phyloP scores from a whole-genome alignment of 148 eudicot species.

The Fagopyrum tataricum region DNA sequence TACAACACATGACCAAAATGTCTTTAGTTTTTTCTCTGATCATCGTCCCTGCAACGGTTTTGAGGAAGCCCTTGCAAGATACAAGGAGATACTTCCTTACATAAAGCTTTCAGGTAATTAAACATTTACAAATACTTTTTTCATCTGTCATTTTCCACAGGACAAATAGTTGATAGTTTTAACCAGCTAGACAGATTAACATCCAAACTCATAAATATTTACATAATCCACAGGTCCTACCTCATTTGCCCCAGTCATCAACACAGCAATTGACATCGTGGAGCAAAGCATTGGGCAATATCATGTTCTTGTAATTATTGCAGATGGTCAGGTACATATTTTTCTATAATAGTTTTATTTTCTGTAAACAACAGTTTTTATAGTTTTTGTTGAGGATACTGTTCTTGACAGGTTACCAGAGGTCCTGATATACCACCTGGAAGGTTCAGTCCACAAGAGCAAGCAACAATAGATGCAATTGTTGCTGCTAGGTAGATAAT shows the following conservation, averaged over 20 bases:
- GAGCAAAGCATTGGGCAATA: conserved; percentile 57
- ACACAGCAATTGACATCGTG: conserved; percentile 71
- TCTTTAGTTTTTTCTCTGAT: conserved; percentile 71
- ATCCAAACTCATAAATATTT: conserved; percentile 8
- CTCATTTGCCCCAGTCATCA: conserved; percentile 67
- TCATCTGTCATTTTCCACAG: no score
- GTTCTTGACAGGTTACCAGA: conserved; percentile 41
- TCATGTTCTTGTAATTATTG: conserved; percentile 74
- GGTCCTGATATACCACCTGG: conserved; percentile 38
- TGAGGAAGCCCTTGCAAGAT: conserved; percentile 76
- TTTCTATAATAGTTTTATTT: background rate
- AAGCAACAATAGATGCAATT: conserved; percentile 59
- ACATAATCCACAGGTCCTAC: conserved; percentile 53
- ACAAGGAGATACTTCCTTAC: conserved; percentile 53
- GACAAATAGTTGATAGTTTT: background rate
- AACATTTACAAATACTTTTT: no score
- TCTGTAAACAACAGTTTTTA: background rate
- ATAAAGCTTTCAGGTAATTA: conserved; percentile 57
- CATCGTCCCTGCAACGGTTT: conserved; percentile 62
- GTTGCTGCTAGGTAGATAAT: conserved; percentile 59
- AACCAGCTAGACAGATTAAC: background rate
- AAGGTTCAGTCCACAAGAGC: conserved; percentile 62
- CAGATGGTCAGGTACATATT: conserved; percentile 65
- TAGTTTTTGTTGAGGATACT: background rate
- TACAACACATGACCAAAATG: conserved; percentile 55